Evolutionary conservation across 805 yeast genomes (phyloP).

Genomic region (Debaryomyces castellii): DNA sequence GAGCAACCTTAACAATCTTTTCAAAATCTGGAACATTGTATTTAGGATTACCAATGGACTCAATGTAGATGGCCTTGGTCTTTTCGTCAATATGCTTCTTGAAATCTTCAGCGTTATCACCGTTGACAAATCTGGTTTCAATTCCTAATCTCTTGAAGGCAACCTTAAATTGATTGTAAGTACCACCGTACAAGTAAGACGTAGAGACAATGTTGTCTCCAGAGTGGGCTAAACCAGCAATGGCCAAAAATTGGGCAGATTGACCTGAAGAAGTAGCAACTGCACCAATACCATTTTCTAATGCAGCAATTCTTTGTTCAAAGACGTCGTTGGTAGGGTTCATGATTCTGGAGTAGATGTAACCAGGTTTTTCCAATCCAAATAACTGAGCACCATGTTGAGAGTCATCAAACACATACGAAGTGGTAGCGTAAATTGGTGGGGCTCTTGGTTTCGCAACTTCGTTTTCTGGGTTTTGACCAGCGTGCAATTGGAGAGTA

Average conservation of each 20-base stretch:
- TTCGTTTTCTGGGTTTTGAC: constrained; percentile 66
- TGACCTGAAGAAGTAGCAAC: constrained; percentile 93
- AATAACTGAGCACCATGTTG: constrained; percentile 91
- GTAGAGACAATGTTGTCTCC: constrained; percentile 93
- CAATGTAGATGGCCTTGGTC: constrained; percentile 88
- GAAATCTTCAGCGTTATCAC: constrained; percentile 75
- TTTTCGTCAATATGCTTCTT: constrained; percentile 73
- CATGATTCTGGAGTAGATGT: constrained; percentile 83
- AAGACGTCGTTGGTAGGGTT: constrained; percentile 93
- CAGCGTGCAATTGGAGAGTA: constrained; percentile 93
- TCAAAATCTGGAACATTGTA: constrained; percentile 92
- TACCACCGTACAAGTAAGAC: constrained; percentile 90
- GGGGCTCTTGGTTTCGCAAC: constrained; percentile 80
- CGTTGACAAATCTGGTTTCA: constrained; percentile 79
- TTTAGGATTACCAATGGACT: constrained; percentile 90
- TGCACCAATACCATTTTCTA: constrained; percentile 91
- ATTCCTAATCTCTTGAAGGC: constrained; percentile 88
- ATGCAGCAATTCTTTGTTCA: constrained; percentile 88
- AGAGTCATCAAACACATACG: constrained; percentile 84
- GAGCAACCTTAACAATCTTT: constrained; percentile 71
- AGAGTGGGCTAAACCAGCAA: constrained; percentile 76
- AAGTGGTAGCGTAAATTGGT: constrained; percentile 90
- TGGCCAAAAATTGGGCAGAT: constrained; percentile 88
- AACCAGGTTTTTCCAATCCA: constrained; percentile 80
- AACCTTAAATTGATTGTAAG: constrained; percentile 92